A percentile compares a stretch with the other conserved stretches of the same genome.
Evolutionary conservation across 345 rosid genomes (phyloP).

Genomic region (Geranium brycei): DNA sequence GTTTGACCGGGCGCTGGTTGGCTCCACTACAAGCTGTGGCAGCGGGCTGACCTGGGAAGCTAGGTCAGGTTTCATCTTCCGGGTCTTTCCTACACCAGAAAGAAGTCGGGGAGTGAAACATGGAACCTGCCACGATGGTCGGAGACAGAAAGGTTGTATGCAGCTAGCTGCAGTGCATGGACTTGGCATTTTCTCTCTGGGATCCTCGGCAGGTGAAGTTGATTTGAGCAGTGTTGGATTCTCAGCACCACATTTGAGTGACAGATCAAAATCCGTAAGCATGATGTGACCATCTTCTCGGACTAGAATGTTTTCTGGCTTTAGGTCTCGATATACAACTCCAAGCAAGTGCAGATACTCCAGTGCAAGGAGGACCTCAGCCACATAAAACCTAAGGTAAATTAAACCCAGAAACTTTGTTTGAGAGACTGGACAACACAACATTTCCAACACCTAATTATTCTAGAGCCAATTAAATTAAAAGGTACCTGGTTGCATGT

Average conservation of each 20-base stretch:
- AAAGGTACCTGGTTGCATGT: conserved; percentile 49
- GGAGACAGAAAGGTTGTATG: conserved; percentile 67
- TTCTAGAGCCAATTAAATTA: background rate
- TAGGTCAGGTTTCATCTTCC: conserved; percentile 46
- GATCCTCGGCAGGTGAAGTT: conserved; percentile 29
- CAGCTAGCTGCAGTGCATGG: conserved; percentile 63
- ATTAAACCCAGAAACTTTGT: conserved; percentile 4
- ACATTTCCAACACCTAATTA: too few relatives aligned
- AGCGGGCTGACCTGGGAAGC: conserved; percentile 46
- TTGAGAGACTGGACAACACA: background rate
- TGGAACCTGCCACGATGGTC: conserved; percentile 63
- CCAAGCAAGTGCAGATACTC: conserved; percentile 86
- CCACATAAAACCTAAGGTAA: conserved; percentile 48
- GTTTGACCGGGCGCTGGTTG: conserved; percentile 63
- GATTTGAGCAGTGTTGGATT: conserved; percentile 37
- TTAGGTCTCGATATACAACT: conserved; percentile 64
- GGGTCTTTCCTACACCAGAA: conserved; percentile 41
- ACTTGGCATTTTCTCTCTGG: conserved; percentile 39
- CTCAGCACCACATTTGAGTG: conserved; percentile 48
- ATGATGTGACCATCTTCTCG: conserved; percentile 81
- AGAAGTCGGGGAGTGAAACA: conserved; percentile 70
- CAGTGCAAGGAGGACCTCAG: conserved; percentile 65
- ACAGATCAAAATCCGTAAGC: conserved; percentile 75
- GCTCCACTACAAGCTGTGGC: conserved; percentile 74
- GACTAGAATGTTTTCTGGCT: conserved; percentile 69